Percentiles rank a stretch among this genome's conserved stretches.
Conservation (phyloP, 2,329 filamentous ascomycete species). For the Diplodia intermedia region DNA sequence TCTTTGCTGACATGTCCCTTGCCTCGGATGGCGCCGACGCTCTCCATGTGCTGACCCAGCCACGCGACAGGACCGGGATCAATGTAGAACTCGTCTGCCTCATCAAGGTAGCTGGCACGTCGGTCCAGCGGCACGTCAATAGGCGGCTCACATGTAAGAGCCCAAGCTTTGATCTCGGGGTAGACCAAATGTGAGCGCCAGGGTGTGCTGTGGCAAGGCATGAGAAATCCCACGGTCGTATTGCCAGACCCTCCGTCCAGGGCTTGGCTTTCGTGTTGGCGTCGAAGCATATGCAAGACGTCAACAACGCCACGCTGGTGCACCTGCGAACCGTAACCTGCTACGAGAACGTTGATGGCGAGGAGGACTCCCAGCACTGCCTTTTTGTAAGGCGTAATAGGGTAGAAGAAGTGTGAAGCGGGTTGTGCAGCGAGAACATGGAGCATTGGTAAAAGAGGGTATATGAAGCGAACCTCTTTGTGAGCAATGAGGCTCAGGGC, state of each 20-base stretch:
- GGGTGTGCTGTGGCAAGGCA: slow-evolving; percentile 94
- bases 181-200: slow-evolving; percentile 90
- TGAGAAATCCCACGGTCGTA: slow-evolving; percentile 73
- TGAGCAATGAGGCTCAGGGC: slow-evolving; percentile 81
- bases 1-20: slow-evolving; percentile 33
- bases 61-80: slow-evolving; percentile 57
- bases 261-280: slow-evolving; percentile 61
- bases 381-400: slow-evolving; percentile 55
- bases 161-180: slow-evolving; percentile 77
- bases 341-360: slow-evolving; percentile 70
- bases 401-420: slow-evolving; percentile 38
- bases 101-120: slow-evolving; percentile 77
- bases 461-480: slow-evolving; percentile 97
- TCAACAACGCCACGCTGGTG: slow-evolving; percentile 83
- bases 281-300: slow-evolving; percentile 77
- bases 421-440: slow-evolving; percentile 73
- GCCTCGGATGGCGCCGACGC: slow-evolving; percentile 38
- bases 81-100: slow-evolving; percentile 89
- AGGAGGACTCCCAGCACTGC: slow-evolving; percentile 46
- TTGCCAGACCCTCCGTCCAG: slow-evolving; percentile 13
- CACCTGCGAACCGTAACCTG: slow-evolving; percentile 73
- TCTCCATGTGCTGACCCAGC: slow-evolving; percentile 53
- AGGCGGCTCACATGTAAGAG: slow-evolving; percentile 89
- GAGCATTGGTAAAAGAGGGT: slow-evolving; percentile 86
- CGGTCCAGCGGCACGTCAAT: slow-evolving; percentile 69